Base-by-base conservation (phyloP, 495 filamentous ascomycete genomes). In the Staphylotrichum tortipilum region DNA sequence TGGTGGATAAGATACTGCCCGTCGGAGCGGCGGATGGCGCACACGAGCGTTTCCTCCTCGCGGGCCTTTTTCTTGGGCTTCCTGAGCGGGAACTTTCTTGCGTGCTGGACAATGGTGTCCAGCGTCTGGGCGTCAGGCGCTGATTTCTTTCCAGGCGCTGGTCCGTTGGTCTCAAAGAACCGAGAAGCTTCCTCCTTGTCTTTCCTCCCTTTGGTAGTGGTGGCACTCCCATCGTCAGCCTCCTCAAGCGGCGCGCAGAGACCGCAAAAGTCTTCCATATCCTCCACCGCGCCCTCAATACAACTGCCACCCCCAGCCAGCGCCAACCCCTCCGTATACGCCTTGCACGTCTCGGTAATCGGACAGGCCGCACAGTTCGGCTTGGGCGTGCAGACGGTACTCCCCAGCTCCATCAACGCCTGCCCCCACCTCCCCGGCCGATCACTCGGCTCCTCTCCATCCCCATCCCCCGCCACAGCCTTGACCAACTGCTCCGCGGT, bases 391-490 rank as follows among this genome's bases (percentile, higher is more conserved):
- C 72, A 75, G 1, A 75, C 47, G 4, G 72, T 75, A 43, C 69
- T 72, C 10, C 72, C 72, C 21, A 75, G 54, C 50, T 75, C 72
- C 72, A 75, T 75, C 12, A 75, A 36, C 35, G 67, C 72, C 39
- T 75, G 72, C 9, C 72, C 72, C 72, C 70, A 73, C 40, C 50
- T 41, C 11, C 72, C 72, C 0, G 72, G 69, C 30, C 62, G 43
- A 22, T 71, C 68, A 44, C 62, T 70, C n/a, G 2, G 54, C 41
- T 5, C 44, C 52, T 4, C 38, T 55, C 0, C 38, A 3, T 34
- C 30, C 10, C 52, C 55, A 43, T 68, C 62, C n/a, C 46, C 33
- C 7, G 65, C 70, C 22, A 68, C 60, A n/a, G 47, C 60, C 34
- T 55, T 61, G 7, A 68, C 72, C 23, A 75, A 47, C 14, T 43